Conservation (phyloP, 139 green algal genomes). For the Chlorella sp. region DNA sequence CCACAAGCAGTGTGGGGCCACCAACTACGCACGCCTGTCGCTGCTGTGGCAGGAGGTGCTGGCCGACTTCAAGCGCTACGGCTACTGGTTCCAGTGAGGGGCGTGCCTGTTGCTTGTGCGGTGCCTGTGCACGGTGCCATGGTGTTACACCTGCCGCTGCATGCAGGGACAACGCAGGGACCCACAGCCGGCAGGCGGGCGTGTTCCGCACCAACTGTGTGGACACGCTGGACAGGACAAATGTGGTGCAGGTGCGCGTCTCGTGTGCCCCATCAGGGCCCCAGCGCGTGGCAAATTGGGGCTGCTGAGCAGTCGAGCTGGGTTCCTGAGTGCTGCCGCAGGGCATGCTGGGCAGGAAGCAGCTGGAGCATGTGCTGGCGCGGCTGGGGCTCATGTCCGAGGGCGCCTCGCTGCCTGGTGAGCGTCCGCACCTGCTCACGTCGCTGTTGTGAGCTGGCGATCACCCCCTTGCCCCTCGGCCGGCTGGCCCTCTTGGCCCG, state of each 20-base stretch:
- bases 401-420: slow-evolving; percentile 44
- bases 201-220: slow-evolving; percentile 79
- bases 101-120: no score
- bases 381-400: slow-evolving; percentile 59
- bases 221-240: slow-evolving; percentile 78
- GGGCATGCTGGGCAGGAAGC: slow-evolving; percentile 71
- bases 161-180: slow-evolving; percentile 3
- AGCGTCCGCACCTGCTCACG: no score
- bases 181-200: slow-evolving; percentile 47
- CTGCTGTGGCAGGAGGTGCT: slow-evolving; percentile 68
- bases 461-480: no score
- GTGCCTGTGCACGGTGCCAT: no score
- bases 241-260: slow-evolving; percentile 72
- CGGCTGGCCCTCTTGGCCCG: no score
- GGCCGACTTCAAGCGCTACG: slow-evolving; percentile 27
- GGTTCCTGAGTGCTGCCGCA: slow-evolving; percentile 43
- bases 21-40: slow-evolving; percentile 66
- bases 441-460: no score
- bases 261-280: no score
- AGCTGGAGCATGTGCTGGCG: slow-evolving; percentile 62
- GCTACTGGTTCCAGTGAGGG: slow-evolving; percentile 40
- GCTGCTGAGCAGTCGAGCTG: neutral
- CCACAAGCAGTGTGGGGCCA: slow-evolving; percentile 85
- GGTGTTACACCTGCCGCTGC: no score
- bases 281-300: no score